These are phyloP conservation scores for Talaromyces amestolkiae DNA, from an alignment of 2,329 filamentous ascomycete genomes.

Conservation along the genomic window DNA sequence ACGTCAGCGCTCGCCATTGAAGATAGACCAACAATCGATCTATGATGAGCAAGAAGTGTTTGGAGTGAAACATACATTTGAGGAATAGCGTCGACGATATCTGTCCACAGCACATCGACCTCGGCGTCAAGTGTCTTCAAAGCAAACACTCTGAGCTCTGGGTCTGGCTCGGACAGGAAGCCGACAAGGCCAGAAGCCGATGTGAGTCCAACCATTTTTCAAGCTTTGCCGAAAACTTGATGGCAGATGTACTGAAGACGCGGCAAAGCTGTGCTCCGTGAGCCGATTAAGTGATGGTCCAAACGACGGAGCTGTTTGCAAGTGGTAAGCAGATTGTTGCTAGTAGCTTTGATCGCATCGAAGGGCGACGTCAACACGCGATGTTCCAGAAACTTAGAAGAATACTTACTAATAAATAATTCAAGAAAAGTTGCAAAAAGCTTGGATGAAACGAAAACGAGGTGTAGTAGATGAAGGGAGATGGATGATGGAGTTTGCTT, in stretches of 20 bases:
- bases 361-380: neutral
- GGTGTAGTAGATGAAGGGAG: slow-evolving; percentile 24
- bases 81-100: slow-evolving; percentile 86
- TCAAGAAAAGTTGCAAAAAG: neutral
- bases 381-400: neutral
- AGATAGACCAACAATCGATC: neutral
- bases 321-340: neutral
- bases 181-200: slow-evolving; percentile 93
- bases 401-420: neutral
- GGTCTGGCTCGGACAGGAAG: slow-evolving; percentile 91
- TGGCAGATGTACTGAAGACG: neutral
- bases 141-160: slow-evolving; percentile 90
- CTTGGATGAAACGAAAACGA: slow-evolving; percentile 18
- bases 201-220: slow-evolving; percentile 80
- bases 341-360: slow-evolving; percentile 10
- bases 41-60: neutral
- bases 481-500: slow-evolving; percentile 22
- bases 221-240: slow-evolving; percentile 17
- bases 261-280: neutral
- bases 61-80: slow-evolving; percentile 71
- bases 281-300: neutral
- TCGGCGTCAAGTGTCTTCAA: slow-evolving; percentile 93
- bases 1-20: slow-evolving; percentile 2
- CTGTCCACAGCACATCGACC: slow-evolving; percentile 96
- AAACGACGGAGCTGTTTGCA: slow-evolving; percentile 7